Evolutionary conservation across 441 rosid species (phyloP), one percentile per base, ranked within the genome.

Genomic region (Brassica hybrid): DNA sequence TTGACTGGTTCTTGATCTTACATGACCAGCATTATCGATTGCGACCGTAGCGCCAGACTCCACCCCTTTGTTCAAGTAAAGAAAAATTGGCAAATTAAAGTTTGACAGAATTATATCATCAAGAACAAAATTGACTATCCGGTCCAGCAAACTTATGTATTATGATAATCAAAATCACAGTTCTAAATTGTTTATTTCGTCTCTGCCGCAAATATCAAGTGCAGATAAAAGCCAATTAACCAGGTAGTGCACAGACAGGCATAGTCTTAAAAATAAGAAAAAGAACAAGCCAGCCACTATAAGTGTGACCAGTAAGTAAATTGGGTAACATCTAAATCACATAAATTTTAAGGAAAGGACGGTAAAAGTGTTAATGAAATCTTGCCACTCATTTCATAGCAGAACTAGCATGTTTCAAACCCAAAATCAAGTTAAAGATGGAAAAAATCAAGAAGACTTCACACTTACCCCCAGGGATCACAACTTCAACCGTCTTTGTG

Each of bases 1-100:
- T 73, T 71, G 90, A 80, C 80, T 85, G 81, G 89, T 85, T 82
- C 76, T 85, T 72, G 90, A 85, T 63, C 87, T 88, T 72, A 80
- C 65, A 84, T 93, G 86, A 68, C 98, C 99, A 76, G 93, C 99
- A 83, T 77, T 90, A 13, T 84, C 79, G 60, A 93, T 86, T 59
- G 81, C 84, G 69, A 95, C 88, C 41, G 90, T 87, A 82, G 91
- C 99, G 82, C 92, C 96, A 41, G 92, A 85, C 63, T 90, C 96
- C 76, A 95, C 87, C 81, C 98, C 99, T 94, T 62, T 57, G 81
- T 74, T 81, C 71, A 80, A 86, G 57, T 74, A 34, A 56, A 71
- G 75, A 69, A 54, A 66, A 7, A 67, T 58, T 67, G 14, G 65
- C 19, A 45, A 71, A 60, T 60, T 45, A 60, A 60, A 14, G 5